Evolutionary conservation across 805 yeast species (phyloP), one percentile per base, ranked within the genome.

Genomic region (Lipomyces orientalis): DNA sequence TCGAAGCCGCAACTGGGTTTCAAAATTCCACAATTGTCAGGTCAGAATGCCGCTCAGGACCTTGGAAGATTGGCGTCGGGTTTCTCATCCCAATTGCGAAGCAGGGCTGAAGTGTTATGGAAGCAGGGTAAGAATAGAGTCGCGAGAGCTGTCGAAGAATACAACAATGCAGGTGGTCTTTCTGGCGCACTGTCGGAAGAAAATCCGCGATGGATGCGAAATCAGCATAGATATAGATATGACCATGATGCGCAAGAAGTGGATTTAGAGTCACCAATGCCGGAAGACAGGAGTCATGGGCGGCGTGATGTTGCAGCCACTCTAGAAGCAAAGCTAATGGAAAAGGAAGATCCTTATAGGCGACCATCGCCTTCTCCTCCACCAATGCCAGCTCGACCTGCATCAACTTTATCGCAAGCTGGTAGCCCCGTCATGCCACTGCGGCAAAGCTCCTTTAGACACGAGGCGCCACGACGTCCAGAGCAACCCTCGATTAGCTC

Each of bases 41-140:
- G 62, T 31, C 66, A 64, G 31, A 25, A 66, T 1, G n/a, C 72
- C 1, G 49, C 72, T 2, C 69, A 73, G 14, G 71, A 66, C 19
- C 35, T 73, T 14, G 65, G 71, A 14, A 69, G 71, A 56, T 51
- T 72, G 31, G 73, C 74, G 12, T 57, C 74, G 2, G 89, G 85
- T 31, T 71, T 89, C 19, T 87, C 91, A 0, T 73, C 79, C 1
- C 88, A 86, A 57, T 76, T 90, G 58, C 82, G 86, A 73, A 82
- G 84, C 43, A 86, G 85, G 64, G 94, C 93, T 0, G 83, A 88
- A 14, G 80, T 81, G 56, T 77, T 88, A 59, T 83, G 88, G 71
- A 82, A 85, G 62, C 83, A 86, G 68, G 90, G 93, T 1, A 81
- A 83, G 62, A 82, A 87, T 66, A 87, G 88, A 49, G 81, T 90